These are phyloP conservation scores for Debaryomyces sp. DNA, from an alignment of 1,139 yeast genomes.

Conservation along the genomic window DNA sequence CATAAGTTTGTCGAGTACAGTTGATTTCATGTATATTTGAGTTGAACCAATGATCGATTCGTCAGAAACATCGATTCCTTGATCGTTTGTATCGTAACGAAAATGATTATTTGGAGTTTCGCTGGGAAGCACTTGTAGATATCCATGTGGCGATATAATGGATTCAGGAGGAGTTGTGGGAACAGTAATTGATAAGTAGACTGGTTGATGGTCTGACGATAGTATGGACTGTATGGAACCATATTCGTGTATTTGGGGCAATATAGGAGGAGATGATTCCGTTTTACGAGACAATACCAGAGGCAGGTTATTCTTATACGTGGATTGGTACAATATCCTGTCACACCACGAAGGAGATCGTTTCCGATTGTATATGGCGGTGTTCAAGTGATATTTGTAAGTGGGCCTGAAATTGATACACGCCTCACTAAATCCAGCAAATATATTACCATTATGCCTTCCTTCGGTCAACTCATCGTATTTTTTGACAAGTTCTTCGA, in stretches of 20 bases:
- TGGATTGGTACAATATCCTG: conserved; percentile 61
- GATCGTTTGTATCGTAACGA: conserved; percentile 15
- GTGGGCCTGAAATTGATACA: conserved; percentile 70
- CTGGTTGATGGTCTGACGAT: conserved; percentile 49
- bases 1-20: conserved; percentile 35
- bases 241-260: conserved; percentile 41
- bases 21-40: conserved; percentile 46
- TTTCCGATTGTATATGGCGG: conserved; percentile 55
- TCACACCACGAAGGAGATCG: conserved; percentile 92
- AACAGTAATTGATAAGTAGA: conserved; percentile 43
- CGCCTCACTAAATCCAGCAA: conserved; percentile 68
- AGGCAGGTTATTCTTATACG: conserved; percentile 35
- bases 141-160: conserved; percentile 44
- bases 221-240: conserved; percentile 37
- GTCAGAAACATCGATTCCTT: conserved; percentile 15
- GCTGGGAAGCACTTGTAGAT: conserved; percentile 38
- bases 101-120: conserved; percentile 24
- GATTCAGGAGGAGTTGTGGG: conserved; percentile 48
- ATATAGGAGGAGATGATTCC: conserved; percentile 1
- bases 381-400: conserved; percentile 62
- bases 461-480: conserved; percentile 64
- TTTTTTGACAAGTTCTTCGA: conserved; percentile 28
- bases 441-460: conserved; percentile 45
- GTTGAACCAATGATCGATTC: conserved; percentile 45
- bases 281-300: neutral